Conservation (phyloP, 2,329 filamentous ascomycete genomes). For the Cadophora gregata region DNA sequence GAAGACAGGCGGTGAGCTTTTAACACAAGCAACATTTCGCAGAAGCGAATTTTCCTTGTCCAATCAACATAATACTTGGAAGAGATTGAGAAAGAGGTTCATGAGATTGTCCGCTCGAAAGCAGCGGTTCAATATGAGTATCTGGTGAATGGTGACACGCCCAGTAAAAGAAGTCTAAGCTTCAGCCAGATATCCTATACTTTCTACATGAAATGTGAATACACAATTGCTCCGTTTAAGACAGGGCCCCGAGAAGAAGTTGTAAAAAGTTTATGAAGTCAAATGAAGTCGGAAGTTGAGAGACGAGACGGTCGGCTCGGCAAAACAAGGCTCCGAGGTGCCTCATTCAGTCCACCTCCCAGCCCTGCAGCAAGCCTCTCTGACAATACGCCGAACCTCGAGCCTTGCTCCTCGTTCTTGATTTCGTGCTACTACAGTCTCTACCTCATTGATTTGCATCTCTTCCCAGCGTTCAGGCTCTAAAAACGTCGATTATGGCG, state of each 20-base stretch:
- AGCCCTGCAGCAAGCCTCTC: not conserved
- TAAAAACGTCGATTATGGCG: slow-evolving; percentile 20
- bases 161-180: no score
- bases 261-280: not conserved
- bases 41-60: not conserved
- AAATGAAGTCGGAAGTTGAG: not conserved
- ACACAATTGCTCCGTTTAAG: no score
- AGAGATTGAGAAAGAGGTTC: no score
- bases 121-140: no score
- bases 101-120: no score
- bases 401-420: not conserved
- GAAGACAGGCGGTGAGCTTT: not conserved
- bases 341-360: not conserved
- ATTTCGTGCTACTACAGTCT: not conserved
- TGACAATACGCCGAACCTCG: not conserved
- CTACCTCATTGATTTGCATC: not conserved
- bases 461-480: not conserved
- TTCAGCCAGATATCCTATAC: no score
- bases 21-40: not conserved
- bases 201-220: not conserved
- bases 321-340: not conserved
- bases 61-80: no score
- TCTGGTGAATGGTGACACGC: no score
- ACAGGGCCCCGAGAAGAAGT: not conserved
- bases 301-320: not conserved